A percentile compares a stretch with the other conserved stretches of the same genome.
Evolutionary conservation across 441 rosid genomes (phyloP).

Genomic region (Aleurites moluccanus): DNA sequence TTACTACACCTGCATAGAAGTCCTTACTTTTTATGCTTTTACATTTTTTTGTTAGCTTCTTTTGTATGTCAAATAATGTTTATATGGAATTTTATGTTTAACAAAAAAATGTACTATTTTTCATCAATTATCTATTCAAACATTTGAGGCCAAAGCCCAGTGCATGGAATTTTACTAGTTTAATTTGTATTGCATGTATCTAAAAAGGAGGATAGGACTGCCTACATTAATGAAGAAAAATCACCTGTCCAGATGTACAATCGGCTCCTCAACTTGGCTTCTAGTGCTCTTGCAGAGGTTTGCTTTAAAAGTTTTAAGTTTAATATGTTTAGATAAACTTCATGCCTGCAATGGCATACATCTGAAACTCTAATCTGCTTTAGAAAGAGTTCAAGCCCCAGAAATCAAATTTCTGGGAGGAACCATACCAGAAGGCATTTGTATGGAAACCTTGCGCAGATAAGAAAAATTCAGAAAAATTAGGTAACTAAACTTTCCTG

Average conservation of each 20-base stretch:
- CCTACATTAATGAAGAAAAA: constrained; percentile 32
- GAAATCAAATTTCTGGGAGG: constrained; percentile 49
- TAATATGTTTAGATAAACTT: not conserved
- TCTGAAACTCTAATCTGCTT: constrained; percentile 28
- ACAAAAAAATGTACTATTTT: not conserved
- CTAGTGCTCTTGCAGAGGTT: constrained; percentile 66
- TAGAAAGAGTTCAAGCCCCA: constrained; percentile 61
- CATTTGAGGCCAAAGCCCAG: constrained; percentile 4
- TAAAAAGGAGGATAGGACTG: constrained; percentile 38
- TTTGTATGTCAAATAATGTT: not conserved
- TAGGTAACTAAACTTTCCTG: constrained; percentile 32
- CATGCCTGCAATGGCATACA: not conserved
- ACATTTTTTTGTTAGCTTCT: not conserved
- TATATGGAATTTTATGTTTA: not conserved
- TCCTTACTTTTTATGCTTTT: not conserved
- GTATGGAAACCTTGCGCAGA: constrained; percentile 87
- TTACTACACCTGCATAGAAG: not conserved
- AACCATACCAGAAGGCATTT: constrained; percentile 49
- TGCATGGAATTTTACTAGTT: constrained; percentile 1
- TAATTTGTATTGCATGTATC: constrained; percentile 14
- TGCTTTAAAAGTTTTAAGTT: constrained; percentile 25
- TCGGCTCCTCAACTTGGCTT: constrained; percentile 67
- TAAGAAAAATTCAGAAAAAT: constrained; percentile 27
- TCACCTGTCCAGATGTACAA: constrained; percentile 64
- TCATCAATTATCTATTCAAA: not conserved